Conservation (phyloP, 345 rosid species). For the Syzygium oleosum region DNA sequence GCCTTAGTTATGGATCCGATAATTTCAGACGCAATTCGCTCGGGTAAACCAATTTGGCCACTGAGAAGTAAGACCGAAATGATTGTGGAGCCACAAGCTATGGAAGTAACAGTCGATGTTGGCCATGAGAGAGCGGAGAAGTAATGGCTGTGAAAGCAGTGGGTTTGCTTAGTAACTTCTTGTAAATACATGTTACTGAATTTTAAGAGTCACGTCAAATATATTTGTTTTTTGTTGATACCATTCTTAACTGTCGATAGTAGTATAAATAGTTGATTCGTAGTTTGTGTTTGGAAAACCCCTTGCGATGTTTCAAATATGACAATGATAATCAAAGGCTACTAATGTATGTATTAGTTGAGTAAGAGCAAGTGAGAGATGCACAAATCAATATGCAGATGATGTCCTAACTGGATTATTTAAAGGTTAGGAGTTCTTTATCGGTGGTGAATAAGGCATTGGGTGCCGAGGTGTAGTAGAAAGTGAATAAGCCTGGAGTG, state of each 20-base stretch:
- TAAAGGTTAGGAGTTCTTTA: background rate
- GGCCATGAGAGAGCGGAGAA: background rate
- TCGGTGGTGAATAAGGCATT: background rate
- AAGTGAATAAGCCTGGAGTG: background rate
- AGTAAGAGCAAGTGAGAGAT: background rate
- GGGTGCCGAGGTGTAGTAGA: background rate
- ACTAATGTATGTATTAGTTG: background rate
- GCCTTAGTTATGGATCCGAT: background rate
- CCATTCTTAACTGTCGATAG: background rate
- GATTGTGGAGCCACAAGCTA: background rate
- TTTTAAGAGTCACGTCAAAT: background rate
- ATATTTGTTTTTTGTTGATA: background rate
- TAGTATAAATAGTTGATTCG: background rate
- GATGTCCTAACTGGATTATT: background rate
- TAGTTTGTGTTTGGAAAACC: background rate
- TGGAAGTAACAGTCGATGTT: background rate
- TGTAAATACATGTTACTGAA: background rate
- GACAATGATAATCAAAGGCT: background rate
- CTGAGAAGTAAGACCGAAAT: background rate
- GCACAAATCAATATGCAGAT: background rate
- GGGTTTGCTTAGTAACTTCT: background rate
- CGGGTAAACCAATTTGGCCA: background rate
- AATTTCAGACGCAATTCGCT: background rate
- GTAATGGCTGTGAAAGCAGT: background rate
- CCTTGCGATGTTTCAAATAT: background rate